Percentiles rank a stretch among this genome's conserved stretches.
These are phyloP conservation scores for Cryptococcus sp. DNA, from an alignment of 1,284 basidiomycete genomes.

Conservation along the genomic window DNA sequence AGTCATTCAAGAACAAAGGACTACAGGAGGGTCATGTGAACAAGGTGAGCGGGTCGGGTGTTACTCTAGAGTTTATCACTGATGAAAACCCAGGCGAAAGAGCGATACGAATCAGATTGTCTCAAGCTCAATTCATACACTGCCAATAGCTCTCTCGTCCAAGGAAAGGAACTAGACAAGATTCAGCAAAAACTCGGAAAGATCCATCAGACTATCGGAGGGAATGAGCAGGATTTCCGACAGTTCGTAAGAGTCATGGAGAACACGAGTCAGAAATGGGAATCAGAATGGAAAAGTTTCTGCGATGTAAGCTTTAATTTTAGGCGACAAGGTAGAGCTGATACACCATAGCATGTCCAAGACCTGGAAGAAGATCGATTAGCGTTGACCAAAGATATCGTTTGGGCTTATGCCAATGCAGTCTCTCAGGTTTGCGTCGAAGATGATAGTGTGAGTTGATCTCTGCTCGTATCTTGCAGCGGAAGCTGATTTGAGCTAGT, in stretches of 20 bases:
- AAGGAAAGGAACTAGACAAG: slow-evolving; percentile 92
- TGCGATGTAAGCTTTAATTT: slow-evolving; percentile 57
- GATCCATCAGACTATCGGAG: slow-evolving; percentile 80
- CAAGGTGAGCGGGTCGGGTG: slow-evolving; percentile 51
- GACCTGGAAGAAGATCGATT: slow-evolving; percentile 92
- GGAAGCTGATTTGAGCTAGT: slow-evolving; percentile 52
- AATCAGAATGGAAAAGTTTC: slow-evolving; percentile 87
- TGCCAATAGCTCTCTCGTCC: slow-evolving; percentile 85
- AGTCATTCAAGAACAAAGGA: slow-evolving; percentile 79
- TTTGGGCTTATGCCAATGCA: slow-evolving; percentile 95
- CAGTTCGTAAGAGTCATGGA: slow-evolving; percentile 78
- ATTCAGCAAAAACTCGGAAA: slow-evolving; percentile 80
- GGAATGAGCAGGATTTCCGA: slow-evolving; percentile 85
- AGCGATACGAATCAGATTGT: slow-evolving; percentile 92
- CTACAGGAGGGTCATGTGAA: slow-evolving; percentile 75
- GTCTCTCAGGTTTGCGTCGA: slow-evolving; percentile 92
- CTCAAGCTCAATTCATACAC: slow-evolving; percentile 93
- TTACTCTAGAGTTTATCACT: not conserved
- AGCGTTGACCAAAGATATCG: slow-evolving; percentile 88
- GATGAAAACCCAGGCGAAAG: slow-evolving; percentile 58
- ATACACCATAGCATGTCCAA: slow-evolving; percentile 63
- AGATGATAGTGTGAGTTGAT: slow-evolving; percentile 78
- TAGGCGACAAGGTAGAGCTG: not conserved
- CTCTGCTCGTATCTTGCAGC: not conserved
- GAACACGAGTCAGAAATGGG: slow-evolving; percentile 82